Evolutionary conservation across 2,329 filamentous ascomycete genomes (phyloP), one percentile per base, ranked within the genome.

Genomic region (Beauveria asiatica): DNA sequence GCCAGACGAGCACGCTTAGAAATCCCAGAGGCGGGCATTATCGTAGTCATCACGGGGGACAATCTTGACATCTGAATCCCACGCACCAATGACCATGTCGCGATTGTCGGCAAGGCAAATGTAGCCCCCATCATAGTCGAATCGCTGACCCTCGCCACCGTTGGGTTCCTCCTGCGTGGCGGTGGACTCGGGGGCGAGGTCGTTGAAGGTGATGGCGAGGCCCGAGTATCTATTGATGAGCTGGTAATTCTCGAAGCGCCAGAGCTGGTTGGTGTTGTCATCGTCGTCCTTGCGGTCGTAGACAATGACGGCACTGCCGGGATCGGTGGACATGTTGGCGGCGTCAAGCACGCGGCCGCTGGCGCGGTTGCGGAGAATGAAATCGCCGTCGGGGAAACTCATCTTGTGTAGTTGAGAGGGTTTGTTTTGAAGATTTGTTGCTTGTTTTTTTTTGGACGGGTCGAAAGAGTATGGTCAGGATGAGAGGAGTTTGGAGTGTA

Each of bases 251-350:
- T 57, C 33, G 45, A 50, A 41, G 13, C 21, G 23, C 44, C 45
- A 57, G 33, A 45, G 55, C 33, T 57, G 55, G 55, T 57, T 57
- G 23, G 45, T 10, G 55, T 42, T 50, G 55, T 41, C 45, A 5
- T 57, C 55, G 3, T 49, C 55, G 17, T 21, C 23, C 53, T 56
- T 56, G 55, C 21, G 8, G 10, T 50, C 45, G 21, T n/a, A 57
- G 45, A 37, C 44, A 4, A 49, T 41, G 33, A 57, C n/a, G 16
- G 19, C 7, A 37, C 25, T 23, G 33, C 45, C 55, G 5, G 45
- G 17, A 37, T 57, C 55, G 55, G 55, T 50, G 5, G 45, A 50
- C n/a, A n/a, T 41, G 45, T 41, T 21, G 27, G 33, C 16, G 23
- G 50, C 55, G 55, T 57, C 55, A 21, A 50, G 10, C n/a, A 50